A percentile compares a stretch with the other conserved stretches of the same genome.
These are phyloP conservation scores for Malbranchea zuffiana DNA, from an alignment of 2,329 filamentous ascomycete genomes.

Conservation along the genomic window DNA sequence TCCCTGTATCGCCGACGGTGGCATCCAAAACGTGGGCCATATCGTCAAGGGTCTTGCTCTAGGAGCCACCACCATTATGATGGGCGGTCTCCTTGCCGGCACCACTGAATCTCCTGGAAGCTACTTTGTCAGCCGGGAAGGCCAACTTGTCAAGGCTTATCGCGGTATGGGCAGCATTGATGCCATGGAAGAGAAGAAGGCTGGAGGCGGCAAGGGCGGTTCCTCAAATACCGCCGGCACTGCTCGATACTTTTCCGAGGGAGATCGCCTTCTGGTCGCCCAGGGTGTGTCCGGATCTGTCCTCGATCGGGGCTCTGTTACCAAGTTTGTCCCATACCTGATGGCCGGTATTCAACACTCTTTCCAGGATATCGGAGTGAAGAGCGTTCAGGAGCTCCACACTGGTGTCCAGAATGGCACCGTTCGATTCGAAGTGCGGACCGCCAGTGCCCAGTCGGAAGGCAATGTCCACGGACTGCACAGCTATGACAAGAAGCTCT, in stretches of 20 bases:
- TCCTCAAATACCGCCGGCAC: conserved; percentile 75
- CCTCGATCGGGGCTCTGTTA: conserved; percentile 57
- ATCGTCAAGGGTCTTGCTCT: conserved; percentile 97
- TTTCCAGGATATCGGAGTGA: conserved; percentile 85
- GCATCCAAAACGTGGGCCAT: conserved; percentile 96
- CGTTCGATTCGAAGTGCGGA: conserved; percentile 87
- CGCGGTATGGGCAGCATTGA: conserved; percentile 98
- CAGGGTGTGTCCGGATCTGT: conserved; percentile 80
- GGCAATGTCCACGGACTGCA: conserved; percentile 94
- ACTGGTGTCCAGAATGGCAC: conserved; percentile 60
- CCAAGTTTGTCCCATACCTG: conserved; percentile 92
- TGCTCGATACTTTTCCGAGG: conserved; percentile 95
- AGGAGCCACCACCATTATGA: conserved; percentile 94
- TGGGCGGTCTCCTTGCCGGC: conserved; percentile 93
- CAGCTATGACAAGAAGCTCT: conserved; percentile 99
- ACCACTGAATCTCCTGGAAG: conserved; percentile 96
- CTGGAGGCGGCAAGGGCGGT: conserved; percentile 56
- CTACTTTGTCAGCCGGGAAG: conserved; percentile 91
- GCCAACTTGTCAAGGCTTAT: conserved; percentile 98
- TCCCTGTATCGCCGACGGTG: conserved; percentile 94
- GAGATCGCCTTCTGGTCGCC: conserved; percentile 84
- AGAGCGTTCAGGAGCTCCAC: conserved; percentile 68
- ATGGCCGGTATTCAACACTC: conserved; percentile 94
- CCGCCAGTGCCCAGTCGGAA: conserved; percentile 87
- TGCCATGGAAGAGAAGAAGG: conserved; percentile 99